Base-by-base conservation (phyloP, 2,329 filamentous ascomycete species). In the Drechslerella dactyloides region DNA sequence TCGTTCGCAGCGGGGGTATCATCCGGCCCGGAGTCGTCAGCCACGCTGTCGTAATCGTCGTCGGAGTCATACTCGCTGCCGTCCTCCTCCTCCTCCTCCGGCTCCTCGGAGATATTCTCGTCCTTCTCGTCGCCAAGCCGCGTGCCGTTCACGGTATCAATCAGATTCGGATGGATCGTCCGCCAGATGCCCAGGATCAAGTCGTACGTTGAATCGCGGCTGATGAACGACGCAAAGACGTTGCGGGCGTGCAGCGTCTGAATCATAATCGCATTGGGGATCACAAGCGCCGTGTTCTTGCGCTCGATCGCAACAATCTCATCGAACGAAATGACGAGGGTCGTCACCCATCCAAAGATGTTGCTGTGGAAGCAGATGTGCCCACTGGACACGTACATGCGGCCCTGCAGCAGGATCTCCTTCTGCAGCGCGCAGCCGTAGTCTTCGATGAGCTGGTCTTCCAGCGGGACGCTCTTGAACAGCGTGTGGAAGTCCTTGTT, bases 351-450 rank as follows among this genome's bases (percentile, higher is more conserved):
- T 60, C 94, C 94, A 52, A 99, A 86, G 75, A 99, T 99, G 78
- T 99, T 99, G 82, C 94, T 97, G 77, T 93, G 97, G 81, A 99
- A 99, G 82, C 94, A 99, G 52, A 99, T 87, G 78, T 99, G 93
- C 10, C 93, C 93, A 81, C 99, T 94, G 0, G 94, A 97, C 46
- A 99, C 91, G 78, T 99, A 99, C 13, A 99, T 84, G 44, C 94
- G 86, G 4, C 94, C 94, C 75, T 97, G 94, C 5, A 96, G 87
- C 37, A 99, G 85, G 72, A 99, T 99, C 78, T 99, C 96, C 75
- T 93, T 87, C 80, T 99, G 94, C 69, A 99, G 80, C 2, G 94
- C 94, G 79, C 94, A 97, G 79, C 94, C 97, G 80, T 97, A 99
- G 79, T 99, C 94, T 78, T 99, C 94, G 75, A 99, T 97, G 24